phyloP scores from a whole-genome alignment of 257 asterid species.

The Misopates orontium region DNA sequence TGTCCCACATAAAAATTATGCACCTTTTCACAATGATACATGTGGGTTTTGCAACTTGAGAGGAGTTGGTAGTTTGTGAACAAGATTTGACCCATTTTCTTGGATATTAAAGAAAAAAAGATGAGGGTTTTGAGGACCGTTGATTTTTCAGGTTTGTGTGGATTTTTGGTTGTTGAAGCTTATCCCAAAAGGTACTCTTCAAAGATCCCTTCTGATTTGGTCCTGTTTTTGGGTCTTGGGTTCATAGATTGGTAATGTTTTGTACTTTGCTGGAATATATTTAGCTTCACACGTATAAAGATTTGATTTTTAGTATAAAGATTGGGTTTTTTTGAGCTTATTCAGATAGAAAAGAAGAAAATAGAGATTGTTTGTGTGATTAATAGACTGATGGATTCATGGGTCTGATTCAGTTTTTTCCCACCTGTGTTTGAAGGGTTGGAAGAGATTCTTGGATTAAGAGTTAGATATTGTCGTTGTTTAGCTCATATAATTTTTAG shows the following conservation, averaged over 20 bases:
- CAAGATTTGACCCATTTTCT: slow-evolving; percentile 8
- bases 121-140: slow-evolving; percentile 61
- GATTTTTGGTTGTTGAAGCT: slow-evolving; percentile 87
- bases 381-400: slow-evolving; percentile 36
- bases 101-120: slow-evolving; percentile 8
- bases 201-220: slow-evolving; percentile 96
- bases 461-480: slow-evolving; percentile 38
- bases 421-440: slow-evolving; percentile 42
- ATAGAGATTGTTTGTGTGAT: slow-evolving; percentile 27
- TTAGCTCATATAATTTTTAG: too few relatives aligned
- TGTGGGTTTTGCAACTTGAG: slow-evolving; percentile 17
- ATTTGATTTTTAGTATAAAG: slow-evolving; percentile 15
- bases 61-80: slow-evolving; percentile 15
- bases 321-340: slow-evolving; percentile 18
- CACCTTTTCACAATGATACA: slow-evolving; percentile 19
- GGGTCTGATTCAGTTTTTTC: slow-evolving; percentile 43
- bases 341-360: slow-evolving; percentile 21
- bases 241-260: slow-evolving; percentile 90
- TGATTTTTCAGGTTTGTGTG: slow-evolving; percentile 64
- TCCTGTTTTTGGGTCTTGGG: slow-evolving; percentile 93
- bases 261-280: slow-evolving; percentile 7
- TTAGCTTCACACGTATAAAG: neutral
- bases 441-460: slow-evolving; percentile 49
- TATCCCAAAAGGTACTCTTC: slow-evolving; percentile 96
- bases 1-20: slow-evolving; percentile 15